phyloP scores from a whole-genome alignment of 2,329 filamentous ascomycete species.

The Fusarium sp. region DNA sequence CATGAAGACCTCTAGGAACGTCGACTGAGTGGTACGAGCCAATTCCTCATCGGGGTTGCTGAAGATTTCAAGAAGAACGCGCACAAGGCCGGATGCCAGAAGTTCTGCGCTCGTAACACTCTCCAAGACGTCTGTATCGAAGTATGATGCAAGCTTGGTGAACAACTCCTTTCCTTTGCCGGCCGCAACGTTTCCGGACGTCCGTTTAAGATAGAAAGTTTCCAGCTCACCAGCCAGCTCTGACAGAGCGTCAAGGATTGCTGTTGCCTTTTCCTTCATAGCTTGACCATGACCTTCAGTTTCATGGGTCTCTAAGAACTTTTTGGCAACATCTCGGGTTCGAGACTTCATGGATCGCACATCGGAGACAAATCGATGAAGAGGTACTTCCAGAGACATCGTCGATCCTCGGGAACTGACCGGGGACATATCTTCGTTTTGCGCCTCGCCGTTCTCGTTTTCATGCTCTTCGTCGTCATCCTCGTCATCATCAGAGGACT shows the following conservation, averaged over 20 bases:
- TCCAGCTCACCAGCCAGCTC: slow-evolving; percentile 78
- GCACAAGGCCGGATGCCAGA: slow-evolving; percentile 88
- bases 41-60: slow-evolving; percentile 73
- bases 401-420: slow-evolving; percentile 74
- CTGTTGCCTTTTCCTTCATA: slow-evolving; percentile 81
- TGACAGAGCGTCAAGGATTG: slow-evolving; percentile 80
- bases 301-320: slow-evolving; percentile 86
- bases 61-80: slow-evolving; percentile 84
- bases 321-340: slow-evolving; percentile 81
- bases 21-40: slow-evolving; percentile 76
- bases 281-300: slow-evolving; percentile 75
- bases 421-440: slow-evolving; percentile 71
- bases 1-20: slow-evolving; percentile 95
- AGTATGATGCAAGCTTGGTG: slow-evolving; percentile 80
- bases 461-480: slow-evolving; percentile 65
- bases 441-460: slow-evolving; percentile 61
- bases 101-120: slow-evolving; percentile 97
- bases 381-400: slow-evolving; percentile 69
- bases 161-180: slow-evolving; percentile 76
- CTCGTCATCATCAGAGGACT: slow-evolving; percentile 57
- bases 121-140: slow-evolving; percentile 87
- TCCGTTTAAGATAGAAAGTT: slow-evolving; percentile 72
- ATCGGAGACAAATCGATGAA: slow-evolving; percentile 60
- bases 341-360: slow-evolving; percentile 68
- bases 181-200: slow-evolving; percentile 56